Conservation (phyloP, 441 rosid genomes). For the Pelargonium australe region DNA sequence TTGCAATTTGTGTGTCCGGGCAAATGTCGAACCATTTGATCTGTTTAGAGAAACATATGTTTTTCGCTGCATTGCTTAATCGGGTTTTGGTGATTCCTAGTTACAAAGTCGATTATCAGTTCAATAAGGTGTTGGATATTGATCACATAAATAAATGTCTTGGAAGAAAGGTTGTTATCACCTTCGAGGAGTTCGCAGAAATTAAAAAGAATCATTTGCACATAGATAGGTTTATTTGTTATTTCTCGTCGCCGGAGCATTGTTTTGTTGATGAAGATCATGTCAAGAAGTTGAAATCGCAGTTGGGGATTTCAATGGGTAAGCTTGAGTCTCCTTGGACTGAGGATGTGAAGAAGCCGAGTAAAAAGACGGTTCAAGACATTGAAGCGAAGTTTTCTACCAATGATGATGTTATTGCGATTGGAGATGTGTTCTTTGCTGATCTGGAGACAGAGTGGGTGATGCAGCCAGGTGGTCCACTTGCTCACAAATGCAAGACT, state of each 20-base stretch:
- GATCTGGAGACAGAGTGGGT: conserved; percentile 66
- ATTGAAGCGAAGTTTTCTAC: conserved; percentile 51
- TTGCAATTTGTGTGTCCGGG: conserved; percentile 75
- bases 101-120: conserved; percentile 62
- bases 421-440: conserved; percentile 83
- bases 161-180: conserved; percentile 53
- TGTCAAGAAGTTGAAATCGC: conserved; percentile 54
- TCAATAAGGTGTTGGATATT: conserved; percentile 56
- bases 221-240: conserved; percentile 64
- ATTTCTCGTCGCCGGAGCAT: conserved; percentile 58
- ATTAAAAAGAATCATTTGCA: conserved; percentile 48
- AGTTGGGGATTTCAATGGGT: conserved; percentile 59
- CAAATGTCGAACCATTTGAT: conserved; percentile 95
- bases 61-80: conserved; percentile 68
- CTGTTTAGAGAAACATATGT: conserved; percentile 85
- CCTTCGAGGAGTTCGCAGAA: conserved; percentile 64
- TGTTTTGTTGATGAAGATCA: conserved; percentile 79
- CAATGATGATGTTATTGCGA: conserved; percentile 67
- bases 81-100: conserved; percentile 75
- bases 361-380: conserved; percentile 54
- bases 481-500: conserved; percentile 76
- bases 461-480: conserved; percentile 90
- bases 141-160: conserved; percentile 61
- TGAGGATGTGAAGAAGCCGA: conserved; percentile 62
- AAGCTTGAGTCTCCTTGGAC: conserved; percentile 71